Evolutionary conservation across 495 filamentous ascomycete genomes (phyloP).

Genomic region (Gamarada debralockiae): DNA sequence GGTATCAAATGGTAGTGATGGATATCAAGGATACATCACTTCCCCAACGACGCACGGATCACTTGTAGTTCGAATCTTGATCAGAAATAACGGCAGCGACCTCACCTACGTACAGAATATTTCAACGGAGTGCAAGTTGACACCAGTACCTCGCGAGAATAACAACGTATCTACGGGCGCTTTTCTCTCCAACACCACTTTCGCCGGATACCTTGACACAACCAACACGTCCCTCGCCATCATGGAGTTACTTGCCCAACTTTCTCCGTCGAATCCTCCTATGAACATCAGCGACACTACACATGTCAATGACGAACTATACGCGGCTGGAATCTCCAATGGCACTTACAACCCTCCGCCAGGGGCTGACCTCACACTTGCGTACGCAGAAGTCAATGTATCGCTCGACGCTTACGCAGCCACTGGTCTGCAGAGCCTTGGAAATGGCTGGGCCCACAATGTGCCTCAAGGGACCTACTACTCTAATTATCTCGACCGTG

Average conservation of each 20-base stretch:
- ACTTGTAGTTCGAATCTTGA: background rate
- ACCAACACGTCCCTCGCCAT: background rate
- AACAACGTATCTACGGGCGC: background rate
- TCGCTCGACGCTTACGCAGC: background rate
- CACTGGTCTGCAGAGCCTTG: background rate
- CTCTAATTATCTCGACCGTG: constrained; percentile 2
- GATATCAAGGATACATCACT: constrained; percentile 5
- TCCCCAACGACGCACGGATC: constrained; percentile 1
- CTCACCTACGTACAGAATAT: constrained; percentile 1
- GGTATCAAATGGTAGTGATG: background rate
- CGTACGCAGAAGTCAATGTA: background rate
- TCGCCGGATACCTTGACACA: background rate
- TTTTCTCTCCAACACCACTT: background rate
- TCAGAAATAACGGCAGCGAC: constrained; percentile 1
- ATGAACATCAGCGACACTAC: background rate
- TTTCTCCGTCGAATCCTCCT: background rate
- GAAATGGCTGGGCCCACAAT: constrained; percentile 3
- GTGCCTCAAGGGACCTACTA: constrained; percentile 1
- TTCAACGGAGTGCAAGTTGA: background rate
- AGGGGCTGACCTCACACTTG: background rate
- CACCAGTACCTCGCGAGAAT: background rate
- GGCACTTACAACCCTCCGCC: background rate
- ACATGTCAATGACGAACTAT: background rate
- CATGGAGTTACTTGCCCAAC: background rate
- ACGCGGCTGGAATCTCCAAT: background rate